Conservation (phyloP, 2,329 filamentous ascomycete species). For the Monilinia polystroma region DNA sequence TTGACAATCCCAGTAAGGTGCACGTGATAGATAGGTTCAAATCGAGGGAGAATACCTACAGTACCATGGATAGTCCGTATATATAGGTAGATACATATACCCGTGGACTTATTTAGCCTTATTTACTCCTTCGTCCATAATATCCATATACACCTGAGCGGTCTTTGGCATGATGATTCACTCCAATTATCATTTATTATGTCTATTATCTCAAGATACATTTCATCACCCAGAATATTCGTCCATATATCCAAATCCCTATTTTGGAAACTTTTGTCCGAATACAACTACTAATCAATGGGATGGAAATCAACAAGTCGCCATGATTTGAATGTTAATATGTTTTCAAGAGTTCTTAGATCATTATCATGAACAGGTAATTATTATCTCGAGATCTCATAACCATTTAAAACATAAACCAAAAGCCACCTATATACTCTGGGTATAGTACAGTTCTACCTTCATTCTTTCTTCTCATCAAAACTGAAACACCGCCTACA, state of each 20-base stretch:
- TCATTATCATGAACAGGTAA: not conserved
- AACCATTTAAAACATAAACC: not conserved
- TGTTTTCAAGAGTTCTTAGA: too few species aligned
- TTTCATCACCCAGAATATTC: not conserved
- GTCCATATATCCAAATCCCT: not conserved
- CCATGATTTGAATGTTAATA: not conserved
- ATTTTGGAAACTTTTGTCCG: not conserved
- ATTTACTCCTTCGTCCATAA: too few species aligned
- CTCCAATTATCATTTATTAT: not conserved
- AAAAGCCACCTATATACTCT: slow-evolving; percentile 3
- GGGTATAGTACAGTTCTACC: not conserved
- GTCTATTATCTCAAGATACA: not conserved
- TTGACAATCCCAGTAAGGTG: too few species aligned
- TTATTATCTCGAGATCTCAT: not conserved
- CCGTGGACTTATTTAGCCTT: too few species aligned
- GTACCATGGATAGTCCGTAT: too few species aligned
- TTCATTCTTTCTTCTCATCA: not conserved
- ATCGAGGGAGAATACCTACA: too few species aligned
- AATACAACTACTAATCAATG: not conserved
- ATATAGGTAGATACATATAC: too few species aligned
- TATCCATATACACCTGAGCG: too few species aligned
- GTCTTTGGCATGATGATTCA: too few species aligned
- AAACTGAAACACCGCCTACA: not conserved
- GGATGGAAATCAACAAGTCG: not conserved
- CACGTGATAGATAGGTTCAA: too few species aligned